Percentiles rank a stretch among this genome's conserved stretches.
Conservation (phyloP, 768 basidiomycete species). For the Hortiboletus flavorubellus region DNA sequence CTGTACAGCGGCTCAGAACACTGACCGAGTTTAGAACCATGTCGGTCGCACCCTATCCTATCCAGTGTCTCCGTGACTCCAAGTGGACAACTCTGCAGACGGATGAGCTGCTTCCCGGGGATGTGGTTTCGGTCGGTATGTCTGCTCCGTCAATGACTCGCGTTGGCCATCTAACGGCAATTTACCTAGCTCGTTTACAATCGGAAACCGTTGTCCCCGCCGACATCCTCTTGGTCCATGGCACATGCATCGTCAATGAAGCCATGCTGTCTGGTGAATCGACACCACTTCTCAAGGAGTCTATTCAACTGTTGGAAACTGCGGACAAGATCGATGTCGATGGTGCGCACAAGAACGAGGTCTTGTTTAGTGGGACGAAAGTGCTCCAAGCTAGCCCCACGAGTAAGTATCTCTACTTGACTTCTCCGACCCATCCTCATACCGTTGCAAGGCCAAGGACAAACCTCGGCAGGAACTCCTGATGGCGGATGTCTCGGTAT, state of each 20-base stretch:
- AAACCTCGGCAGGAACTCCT: constrained; percentile 60
- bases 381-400: constrained; percentile 71
- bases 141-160: constrained; percentile 18
- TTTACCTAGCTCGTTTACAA: constrained; percentile 52
- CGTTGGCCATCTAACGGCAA: neutral
- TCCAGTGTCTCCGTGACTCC: constrained; percentile 74
- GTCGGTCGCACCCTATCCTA: constrained; percentile 88
- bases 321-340: constrained; percentile 82
- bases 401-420: constrained; percentile 30
- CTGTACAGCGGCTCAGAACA: constrained; percentile 78
- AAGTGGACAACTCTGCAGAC: constrained; percentile 82
- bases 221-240: constrained; percentile 88
- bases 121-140: constrained; percentile 79
- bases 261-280: constrained; percentile 99
- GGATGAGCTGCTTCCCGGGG: constrained; percentile 87
- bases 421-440: neutral
- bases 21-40: constrained; percentile 96
- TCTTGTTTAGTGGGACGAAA: constrained; percentile 97
- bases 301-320: constrained; percentile 78
- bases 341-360: constrained; percentile 78
- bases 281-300: constrained; percentile 94
- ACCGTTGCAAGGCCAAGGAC: constrained; percentile 24
- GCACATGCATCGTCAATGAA: constrained; percentile 96
- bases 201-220: constrained; percentile 89
- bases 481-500: constrained; percentile 91